Evolutionary conservation across 192 early-diverging fungal genomes (phyloP).

Genomic region (Coemansia sp.): DNA sequence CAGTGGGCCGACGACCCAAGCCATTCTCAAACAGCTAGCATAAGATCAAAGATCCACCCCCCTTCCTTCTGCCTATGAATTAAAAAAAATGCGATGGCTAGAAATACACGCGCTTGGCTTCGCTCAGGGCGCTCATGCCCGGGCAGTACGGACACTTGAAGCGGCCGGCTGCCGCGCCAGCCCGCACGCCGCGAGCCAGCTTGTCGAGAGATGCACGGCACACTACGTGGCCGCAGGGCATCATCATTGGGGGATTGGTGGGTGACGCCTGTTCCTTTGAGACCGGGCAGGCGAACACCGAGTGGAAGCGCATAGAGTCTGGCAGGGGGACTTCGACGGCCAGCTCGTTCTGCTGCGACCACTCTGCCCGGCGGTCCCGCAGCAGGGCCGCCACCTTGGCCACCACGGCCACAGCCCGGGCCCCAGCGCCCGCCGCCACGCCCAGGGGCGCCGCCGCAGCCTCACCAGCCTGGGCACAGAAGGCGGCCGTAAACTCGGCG

Average conservation of each 20-base stretch:
- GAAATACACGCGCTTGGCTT: constrained; percentile 38
- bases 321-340: constrained; percentile 88
- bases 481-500: constrained; percentile 13
- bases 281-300: constrained; percentile 95
- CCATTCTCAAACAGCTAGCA: too few species aligned
- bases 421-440: constrained; percentile 66
- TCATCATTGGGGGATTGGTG: constrained; percentile 97
- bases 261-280: constrained; percentile 88
- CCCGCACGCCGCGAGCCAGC: constrained; percentile 66
- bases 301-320: constrained; percentile 84
- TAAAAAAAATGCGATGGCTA: too few species aligned
- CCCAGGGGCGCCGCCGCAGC: constrained; percentile 21
- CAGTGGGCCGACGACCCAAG: too few species aligned
- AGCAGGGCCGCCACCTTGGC: constrained; percentile 84
- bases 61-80: too few species aligned
- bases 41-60: too few species aligned
- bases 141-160: constrained; percentile 99
- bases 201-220: constrained; percentile 83
- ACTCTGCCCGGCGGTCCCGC: constrained; percentile 80
- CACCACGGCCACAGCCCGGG: constrained; percentile 83
- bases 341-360: constrained; percentile 87
- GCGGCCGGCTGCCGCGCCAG: constrained; percentile 44
- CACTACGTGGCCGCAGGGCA: constrained; percentile 95
- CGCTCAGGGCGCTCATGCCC: constrained; percentile 64
- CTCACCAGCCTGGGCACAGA: constrained; percentile 28